Percentiles rank a stretch among this genome's conserved stretches.
Evolutionary conservation across 1,284 basidiomycete species (phyloP).

Genomic region (Singerocomus inundabilis): DNA sequence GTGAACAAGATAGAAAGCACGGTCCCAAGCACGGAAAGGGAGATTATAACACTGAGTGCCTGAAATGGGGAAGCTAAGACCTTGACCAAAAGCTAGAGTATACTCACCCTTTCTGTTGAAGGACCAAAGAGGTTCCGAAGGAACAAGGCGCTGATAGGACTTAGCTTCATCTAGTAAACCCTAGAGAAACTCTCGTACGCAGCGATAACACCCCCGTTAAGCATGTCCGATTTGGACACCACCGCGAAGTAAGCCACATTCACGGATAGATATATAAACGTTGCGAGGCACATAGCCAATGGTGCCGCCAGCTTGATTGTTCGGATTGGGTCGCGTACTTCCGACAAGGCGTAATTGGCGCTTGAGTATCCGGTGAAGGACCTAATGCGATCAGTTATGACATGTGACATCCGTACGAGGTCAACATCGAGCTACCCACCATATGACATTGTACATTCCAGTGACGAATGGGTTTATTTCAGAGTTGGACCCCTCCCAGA

Average conservation of each 20-base stretch:
- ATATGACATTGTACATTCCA: constrained; percentile 66
- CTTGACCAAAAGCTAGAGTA: background rate
- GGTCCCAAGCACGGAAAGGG: constrained; percentile 62
- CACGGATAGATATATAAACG: constrained; percentile 56
- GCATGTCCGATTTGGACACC: constrained; percentile 62
- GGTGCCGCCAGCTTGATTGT: constrained; percentile 69
- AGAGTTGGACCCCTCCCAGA: constrained; percentile 54
- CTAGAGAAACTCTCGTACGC: constrained; percentile 45
- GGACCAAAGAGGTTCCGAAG: constrained; percentile 68
- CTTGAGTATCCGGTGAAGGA: constrained; percentile 69
- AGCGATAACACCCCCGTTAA: constrained; percentile 57
- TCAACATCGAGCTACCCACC: constrained; percentile 38
- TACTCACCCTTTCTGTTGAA: constrained; percentile 50
- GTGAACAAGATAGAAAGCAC: constrained; percentile 60
- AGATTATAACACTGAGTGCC: constrained; percentile 59
- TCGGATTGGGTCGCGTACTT: constrained; percentile 53
- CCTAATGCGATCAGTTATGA: constrained; percentile 38
- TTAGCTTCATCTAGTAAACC: background rate
- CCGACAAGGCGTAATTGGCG: constrained; percentile 70
- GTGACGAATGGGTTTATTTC: constrained; percentile 56
- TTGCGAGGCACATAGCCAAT: constrained; percentile 54
- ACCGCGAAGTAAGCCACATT: constrained; percentile 71
- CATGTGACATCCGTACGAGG: background rate
- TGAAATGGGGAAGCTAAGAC: constrained; percentile 21
- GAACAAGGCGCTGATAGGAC: constrained; percentile 50